Base-by-base conservation (phyloP, 805 yeast genomes). In the Yarrowia osloensis region DNA sequence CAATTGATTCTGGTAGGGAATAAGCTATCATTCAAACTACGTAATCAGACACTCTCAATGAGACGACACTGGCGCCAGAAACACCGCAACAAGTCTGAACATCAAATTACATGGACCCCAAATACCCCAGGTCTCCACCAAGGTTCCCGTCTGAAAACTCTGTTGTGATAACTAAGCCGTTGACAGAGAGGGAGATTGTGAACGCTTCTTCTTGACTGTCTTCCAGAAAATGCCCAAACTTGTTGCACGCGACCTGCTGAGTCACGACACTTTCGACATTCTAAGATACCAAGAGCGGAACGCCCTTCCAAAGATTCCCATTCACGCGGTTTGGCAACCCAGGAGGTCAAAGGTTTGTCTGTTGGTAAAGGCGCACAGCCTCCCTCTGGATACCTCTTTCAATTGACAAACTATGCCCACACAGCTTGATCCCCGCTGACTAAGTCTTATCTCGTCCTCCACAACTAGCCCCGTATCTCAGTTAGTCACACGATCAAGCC, bases 401-500 rank as follows among this genome's bases (percentile, higher is more conserved):
- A n/a, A n/a, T n/a, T n/a, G n/a, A n/a, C n/a, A n/a, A n/a, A n/a
- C n/a, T n/a, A n/a, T n/a, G n/a, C n/a, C n/a, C n/a, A n/a, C n/a
- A n/a, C n/a, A n/a, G n/a, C n/a, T n/a, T n/a, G 31, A 28, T 8
- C 6, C 31, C 31, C 9, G 21, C 22, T 19, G 44, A 40, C 44
- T 15, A 35, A n/a, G 13, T 39, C 12, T 3, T 22, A 22, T 22
- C 28, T 42, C 28, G n/a, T 11, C 17, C 29, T 9, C 21, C 5
- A 17, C n/a, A n/a, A n/a, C n/a, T n/a, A n/a, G n/a, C n/a, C n/a
- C n/a, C n/a, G n/a, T n/a, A n/a, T n/a, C n/a, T n/a, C n/a, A n/a
- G n/a, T n/a, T n/a, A 46, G 52, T 46, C 52, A 46, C 52, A 46
- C 52, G 52, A 46, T 24, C 49, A 44, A 44, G 49, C 49, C 49